Conservation (phyloP, 345 rosid genomes). For the Gossypium longicalyx region DNA sequence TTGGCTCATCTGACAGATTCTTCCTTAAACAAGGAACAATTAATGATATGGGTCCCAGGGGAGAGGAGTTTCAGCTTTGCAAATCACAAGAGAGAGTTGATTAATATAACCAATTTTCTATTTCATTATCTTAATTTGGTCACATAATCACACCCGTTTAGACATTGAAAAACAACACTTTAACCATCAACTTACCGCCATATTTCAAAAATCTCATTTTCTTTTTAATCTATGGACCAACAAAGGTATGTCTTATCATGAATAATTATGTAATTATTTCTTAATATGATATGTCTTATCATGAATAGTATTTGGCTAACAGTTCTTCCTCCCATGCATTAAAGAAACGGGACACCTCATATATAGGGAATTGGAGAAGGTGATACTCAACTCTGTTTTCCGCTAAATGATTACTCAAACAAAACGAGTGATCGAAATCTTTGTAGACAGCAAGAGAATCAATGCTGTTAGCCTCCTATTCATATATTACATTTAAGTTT, state of each 20-base stretch:
- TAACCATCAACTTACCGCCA: constrained; percentile 34
- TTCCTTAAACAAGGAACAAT: constrained; percentile 22
- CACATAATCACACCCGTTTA: constrained; percentile 18
- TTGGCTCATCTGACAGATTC: neutral
- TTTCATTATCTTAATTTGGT: neutral
- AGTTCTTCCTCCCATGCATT: neutral
- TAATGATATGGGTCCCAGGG: constrained; percentile 28
- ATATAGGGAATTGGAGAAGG: neutral
- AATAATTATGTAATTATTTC: neutral
- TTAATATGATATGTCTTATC: neutral
- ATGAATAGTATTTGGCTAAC: neutral
- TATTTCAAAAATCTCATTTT: constrained; percentile 11
- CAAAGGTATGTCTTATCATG: neutral
- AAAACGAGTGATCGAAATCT: neutral
- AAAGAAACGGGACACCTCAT: constrained; percentile 5
- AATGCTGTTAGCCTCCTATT: neutral
- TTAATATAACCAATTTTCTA: neutral
- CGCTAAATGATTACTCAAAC: neutral
- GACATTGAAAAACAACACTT: constrained; percentile 18
- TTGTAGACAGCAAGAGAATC: neutral
- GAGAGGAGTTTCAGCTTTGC: constrained; percentile 13
- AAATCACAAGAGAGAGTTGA: constrained; percentile 14
- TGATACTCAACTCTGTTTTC: neutral
- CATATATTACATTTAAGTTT: neutral
- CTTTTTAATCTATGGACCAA: neutral